A percentile compares a stretch with the other conserved stretches of the same genome.
These are phyloP conservation scores for Volvox carteri DNA, from an alignment of 163 green algal genomes.

Conservation along the genomic window DNA sequence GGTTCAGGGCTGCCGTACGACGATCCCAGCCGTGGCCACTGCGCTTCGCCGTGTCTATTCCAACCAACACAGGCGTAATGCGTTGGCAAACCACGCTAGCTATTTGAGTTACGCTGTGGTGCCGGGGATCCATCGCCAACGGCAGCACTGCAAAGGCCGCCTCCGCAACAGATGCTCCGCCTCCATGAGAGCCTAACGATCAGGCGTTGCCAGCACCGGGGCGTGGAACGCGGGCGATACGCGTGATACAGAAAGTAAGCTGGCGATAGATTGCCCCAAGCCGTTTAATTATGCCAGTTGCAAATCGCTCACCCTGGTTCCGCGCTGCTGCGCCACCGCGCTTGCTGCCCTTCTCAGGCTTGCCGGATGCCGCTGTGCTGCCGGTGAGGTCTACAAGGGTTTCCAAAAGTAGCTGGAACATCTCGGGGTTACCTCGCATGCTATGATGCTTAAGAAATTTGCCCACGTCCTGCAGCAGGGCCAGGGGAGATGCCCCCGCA, in stretches of 20 bases:
- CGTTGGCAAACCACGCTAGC: constrained; percentile 66
- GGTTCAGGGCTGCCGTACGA: constrained; percentile 47
- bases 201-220: no score
- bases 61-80: constrained; percentile 69
- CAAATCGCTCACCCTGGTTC: neutral
- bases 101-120: constrained; percentile 63
- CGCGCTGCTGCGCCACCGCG: constrained; percentile 2
- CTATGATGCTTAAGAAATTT: constrained; percentile 47
- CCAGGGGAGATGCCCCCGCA: neutral
- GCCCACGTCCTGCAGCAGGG: constrained; percentile 22
- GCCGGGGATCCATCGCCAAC: constrained; percentile 61
- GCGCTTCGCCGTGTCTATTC: constrained; percentile 23
- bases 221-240: no score
- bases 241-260: no score
- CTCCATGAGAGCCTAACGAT: no score
- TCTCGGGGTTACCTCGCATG: constrained; percentile 39
- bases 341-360: constrained; percentile 6
- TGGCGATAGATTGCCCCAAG: no score
- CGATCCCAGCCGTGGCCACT: constrained; percentile 35
- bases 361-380: neutral
- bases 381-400: constrained; percentile 23
- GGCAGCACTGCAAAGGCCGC: constrained; percentile 66
- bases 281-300: no score
- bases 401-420: constrained; percentile 44
- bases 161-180: constrained; percentile 34